Conservation (phyloP, 371 early-diverging fungal genomes). For the Smittium mucronatum region DNA sequence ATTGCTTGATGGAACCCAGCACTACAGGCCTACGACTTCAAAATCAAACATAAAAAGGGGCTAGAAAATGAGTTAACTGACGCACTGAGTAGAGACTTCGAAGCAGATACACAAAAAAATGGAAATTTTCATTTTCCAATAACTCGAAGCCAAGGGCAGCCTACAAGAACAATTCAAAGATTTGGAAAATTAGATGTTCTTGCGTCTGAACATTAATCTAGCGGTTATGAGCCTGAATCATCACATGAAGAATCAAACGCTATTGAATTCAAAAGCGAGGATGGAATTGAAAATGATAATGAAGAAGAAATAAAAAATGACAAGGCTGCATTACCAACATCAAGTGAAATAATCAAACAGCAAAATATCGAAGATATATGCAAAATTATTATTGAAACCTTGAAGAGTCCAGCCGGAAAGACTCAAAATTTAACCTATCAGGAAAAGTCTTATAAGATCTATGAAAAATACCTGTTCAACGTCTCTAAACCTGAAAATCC, state of each 20-base stretch:
- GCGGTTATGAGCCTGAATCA: neutral
- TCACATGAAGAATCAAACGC: conserved; percentile 1
- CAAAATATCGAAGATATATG: neutral
- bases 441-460: neutral
- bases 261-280: neutral
- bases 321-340: conserved; percentile 1
- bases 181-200: neutral
- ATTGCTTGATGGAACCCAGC: neutral
- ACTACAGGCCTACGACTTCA: conserved; percentile 1
- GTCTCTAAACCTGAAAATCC: conserved; percentile 5
- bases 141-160: neutral
- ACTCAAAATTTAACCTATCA: neutral
- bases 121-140: neutral
- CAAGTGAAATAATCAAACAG: neutral
- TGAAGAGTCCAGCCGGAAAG: neutral
- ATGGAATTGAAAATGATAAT: neutral
- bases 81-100: neutral
- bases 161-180: neutral
- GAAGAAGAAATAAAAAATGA: neutral
- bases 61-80: neutral
- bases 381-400: neutral
- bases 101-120: neutral
- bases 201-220: neutral
- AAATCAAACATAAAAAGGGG: neutral
- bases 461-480: neutral